These are phyloP conservation scores for Coniochaeta sp. DNA, from an alignment of 2,329 filamentous ascomycete genomes.

Conservation along the genomic window DNA sequence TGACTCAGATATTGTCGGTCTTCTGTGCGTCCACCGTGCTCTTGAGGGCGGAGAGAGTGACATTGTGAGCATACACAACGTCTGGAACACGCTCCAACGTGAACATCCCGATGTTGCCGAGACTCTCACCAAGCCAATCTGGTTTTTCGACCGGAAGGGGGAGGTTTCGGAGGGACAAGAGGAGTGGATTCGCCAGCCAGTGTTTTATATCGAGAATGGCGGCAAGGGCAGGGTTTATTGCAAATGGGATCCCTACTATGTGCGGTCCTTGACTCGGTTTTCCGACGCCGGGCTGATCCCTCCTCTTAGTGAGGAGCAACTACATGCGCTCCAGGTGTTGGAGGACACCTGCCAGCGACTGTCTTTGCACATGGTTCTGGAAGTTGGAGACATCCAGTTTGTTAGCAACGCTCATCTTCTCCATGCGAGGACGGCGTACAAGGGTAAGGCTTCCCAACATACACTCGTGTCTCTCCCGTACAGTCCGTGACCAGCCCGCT, in stretches of 20 bases:
- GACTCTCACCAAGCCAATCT: slow-evolving; percentile 67
- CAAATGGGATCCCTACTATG: slow-evolving; percentile 89
- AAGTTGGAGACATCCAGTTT: slow-evolving; percentile 85
- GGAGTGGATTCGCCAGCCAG: slow-evolving; percentile 61
- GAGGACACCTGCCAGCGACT: slow-evolving; percentile 70
- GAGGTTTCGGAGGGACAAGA: slow-evolving; percentile 69
- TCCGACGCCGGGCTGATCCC: slow-evolving; percentile 67
- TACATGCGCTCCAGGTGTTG: slow-evolving; percentile 59
- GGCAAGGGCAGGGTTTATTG: slow-evolving; percentile 62
- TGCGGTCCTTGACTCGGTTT: slow-evolving; percentile 68
- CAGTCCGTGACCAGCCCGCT: background rate
- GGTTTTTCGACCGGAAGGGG: slow-evolving; percentile 91
- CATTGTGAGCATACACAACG: slow-evolving; percentile 67
- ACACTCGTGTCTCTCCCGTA: no score
- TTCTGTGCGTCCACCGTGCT: slow-evolving; percentile 73
- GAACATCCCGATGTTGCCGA: slow-evolving; percentile 74
- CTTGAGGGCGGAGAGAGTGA: slow-evolving; percentile 79
- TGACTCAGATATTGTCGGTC: slow-evolving; percentile 73
- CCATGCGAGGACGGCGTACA: slow-evolving; percentile 77
- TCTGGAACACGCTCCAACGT: slow-evolving; percentile 72
- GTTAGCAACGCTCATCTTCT: slow-evolving; percentile 72
- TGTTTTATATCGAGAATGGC: slow-evolving; percentile 70
- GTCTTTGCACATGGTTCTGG: slow-evolving; percentile 76
- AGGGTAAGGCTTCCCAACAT: slow-evolving; percentile 24
- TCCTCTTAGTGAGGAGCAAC: slow-evolving; percentile 59